These are phyloP conservation scores for Samsoniella hepiali DNA, from an alignment of 2,329 filamentous ascomycete species.

Conservation along the genomic window DNA sequence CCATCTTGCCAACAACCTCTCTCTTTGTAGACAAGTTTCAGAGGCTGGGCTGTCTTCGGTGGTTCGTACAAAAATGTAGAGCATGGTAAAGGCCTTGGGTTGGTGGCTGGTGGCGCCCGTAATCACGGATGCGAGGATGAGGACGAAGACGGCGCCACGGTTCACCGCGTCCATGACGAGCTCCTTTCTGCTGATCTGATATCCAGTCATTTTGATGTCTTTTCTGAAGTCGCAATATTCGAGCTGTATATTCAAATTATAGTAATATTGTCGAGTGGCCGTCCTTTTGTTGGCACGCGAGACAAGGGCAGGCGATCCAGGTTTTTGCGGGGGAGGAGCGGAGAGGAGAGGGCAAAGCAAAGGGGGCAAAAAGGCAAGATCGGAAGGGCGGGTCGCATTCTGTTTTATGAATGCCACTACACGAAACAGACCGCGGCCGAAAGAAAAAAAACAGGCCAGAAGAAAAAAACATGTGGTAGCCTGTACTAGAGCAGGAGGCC, in stretches of 20 bases:
- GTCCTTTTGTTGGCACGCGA: not conserved
- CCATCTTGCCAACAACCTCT: not conserved
- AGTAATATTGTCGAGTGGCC: not conserved
- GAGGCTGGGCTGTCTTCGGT: too few species aligned
- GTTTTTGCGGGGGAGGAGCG: not conserved
- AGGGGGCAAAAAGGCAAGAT: constrained; percentile 1
- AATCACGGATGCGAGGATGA: constrained; percentile 4
- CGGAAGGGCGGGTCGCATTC: constrained; percentile 2
- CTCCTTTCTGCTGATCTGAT: constrained; percentile 5
- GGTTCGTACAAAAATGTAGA: constrained; percentile 14
- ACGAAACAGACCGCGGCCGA: constrained; percentile 1
- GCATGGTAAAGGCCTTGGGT: constrained; percentile 13
- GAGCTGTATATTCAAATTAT: not conserved
- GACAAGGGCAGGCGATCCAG: not conserved
- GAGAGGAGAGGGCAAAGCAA: not conserved
- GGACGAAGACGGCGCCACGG: constrained; percentile 4
- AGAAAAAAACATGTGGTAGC: constrained; percentile 4
- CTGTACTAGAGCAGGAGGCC: not conserved
- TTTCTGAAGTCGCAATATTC: not conserved
- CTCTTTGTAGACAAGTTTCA: too few species aligned
- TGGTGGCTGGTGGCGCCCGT: constrained; percentile 15
- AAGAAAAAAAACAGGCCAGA: not conserved
- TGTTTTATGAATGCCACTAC: not conserved
- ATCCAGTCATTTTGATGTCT: not conserved
- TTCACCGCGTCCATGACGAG: constrained; percentile 11